These are phyloP conservation scores for Penicillium sp. DNA, from an alignment of 2,329 filamentous ascomycete species.

Conservation along the genomic window DNA sequence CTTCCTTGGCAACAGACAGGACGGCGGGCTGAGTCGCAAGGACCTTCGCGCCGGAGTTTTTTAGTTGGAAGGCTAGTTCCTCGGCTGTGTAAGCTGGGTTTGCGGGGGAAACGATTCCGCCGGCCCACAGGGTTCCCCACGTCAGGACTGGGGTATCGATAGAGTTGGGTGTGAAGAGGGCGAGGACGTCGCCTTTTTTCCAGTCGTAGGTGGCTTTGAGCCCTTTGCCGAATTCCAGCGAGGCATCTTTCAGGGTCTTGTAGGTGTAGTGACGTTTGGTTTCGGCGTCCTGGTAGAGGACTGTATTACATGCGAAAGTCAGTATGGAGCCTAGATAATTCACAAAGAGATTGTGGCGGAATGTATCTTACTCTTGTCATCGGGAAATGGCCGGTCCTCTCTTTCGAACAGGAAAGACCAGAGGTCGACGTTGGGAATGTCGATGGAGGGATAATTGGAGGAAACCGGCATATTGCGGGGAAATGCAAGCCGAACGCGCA, in stretches of 20 bases:
- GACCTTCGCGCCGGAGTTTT: conserved; percentile 71
- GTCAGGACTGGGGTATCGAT: conserved; percentile 77
- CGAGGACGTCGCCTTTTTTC: conserved; percentile 80
- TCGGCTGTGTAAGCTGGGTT: conserved; percentile 84
- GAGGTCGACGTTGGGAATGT: conserved; percentile 73
- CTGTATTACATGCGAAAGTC: conserved; percentile 46
- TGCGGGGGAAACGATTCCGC: conserved; percentile 77
- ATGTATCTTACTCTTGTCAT: conserved; percentile 66
- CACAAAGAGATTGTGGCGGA: background rate
- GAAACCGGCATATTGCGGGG: conserved; percentile 64
- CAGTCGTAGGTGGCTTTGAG: conserved; percentile 73
- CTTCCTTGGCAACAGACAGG: conserved; percentile 64
- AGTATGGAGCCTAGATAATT: background rate
- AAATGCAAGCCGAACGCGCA: conserved; percentile 9
- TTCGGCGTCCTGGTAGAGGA: conserved; percentile 74
- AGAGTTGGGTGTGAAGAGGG: conserved; percentile 79
- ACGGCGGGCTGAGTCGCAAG: conserved; percentile 71
- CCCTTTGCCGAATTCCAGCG: conserved; percentile 76
- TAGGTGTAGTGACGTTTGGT: conserved; percentile 70
- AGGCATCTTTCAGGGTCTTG: conserved; percentile 62
- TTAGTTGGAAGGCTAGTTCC: conserved; percentile 81
- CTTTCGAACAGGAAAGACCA: conserved; percentile 77
- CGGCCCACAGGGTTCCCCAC: conserved; percentile 80
- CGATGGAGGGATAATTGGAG: conserved; percentile 63
- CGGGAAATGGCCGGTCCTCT: conserved; percentile 63